Evolutionary conservation across 257 asterid species (phyloP).

Genomic region (Scutellaria barbata): DNA sequence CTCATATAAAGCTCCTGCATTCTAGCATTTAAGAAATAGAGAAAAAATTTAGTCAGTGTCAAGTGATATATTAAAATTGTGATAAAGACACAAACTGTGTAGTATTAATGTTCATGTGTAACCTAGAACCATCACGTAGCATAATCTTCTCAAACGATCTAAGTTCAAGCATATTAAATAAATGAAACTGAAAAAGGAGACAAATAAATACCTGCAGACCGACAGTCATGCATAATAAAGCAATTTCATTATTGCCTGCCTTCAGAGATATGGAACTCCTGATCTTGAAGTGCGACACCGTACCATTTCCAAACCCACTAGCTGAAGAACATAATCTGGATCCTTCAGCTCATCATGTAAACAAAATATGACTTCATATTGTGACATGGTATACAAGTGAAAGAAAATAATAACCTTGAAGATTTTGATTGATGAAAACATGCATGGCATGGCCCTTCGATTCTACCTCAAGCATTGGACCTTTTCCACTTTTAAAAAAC

Average conservation of each 20-base stretch:
- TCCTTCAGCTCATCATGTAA: constrained; percentile 25
- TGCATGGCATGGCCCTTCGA: constrained; percentile 88
- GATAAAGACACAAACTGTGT: neutral
- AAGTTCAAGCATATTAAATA: constrained; percentile 9
- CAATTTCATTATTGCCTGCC: constrained; percentile 79
- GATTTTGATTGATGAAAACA: constrained; percentile 74
- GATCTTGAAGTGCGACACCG: constrained; percentile 61
- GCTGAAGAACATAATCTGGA: constrained; percentile 51
- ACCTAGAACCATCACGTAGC: neutral
- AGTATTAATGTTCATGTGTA: neutral
- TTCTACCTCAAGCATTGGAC: constrained; percentile 69
- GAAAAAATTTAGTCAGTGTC: constrained; percentile 17
- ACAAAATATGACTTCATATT: neutral
- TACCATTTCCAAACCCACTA: constrained; percentile 81
- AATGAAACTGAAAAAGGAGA: constrained; percentile 11
- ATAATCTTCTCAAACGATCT: neutral
- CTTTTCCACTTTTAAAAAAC: constrained; percentile 54
- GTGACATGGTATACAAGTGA: constrained; percentile 9
- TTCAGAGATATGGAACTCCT: constrained; percentile 61
- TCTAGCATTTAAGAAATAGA: constrained; percentile 49
- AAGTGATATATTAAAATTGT: neutral
- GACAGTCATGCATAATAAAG: constrained; percentile 81
- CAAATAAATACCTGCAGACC: constrained; percentile 68
- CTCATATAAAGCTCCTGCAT: constrained; percentile 88
- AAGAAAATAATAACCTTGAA: constrained; percentile 60